Conservation (phyloP, 2,329 filamentous ascomycete species). For the Aspergillus phoenicis region DNA sequence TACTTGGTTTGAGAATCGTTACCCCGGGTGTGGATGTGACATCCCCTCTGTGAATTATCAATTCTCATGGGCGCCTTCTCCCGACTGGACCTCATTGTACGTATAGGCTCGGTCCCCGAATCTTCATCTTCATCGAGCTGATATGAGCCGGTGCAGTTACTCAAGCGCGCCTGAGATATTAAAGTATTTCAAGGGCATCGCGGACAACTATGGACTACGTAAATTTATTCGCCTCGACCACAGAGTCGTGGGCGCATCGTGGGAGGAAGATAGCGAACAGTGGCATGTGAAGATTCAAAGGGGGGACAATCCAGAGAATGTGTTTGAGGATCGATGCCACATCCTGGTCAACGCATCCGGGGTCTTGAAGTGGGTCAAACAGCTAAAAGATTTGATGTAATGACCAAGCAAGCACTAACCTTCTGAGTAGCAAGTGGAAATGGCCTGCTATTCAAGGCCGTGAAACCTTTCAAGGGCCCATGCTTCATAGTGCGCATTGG, state of each 20-base stretch:
- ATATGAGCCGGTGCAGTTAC: neutral
- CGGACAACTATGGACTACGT: constrained; percentile 27
- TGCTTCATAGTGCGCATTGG: constrained; percentile 39
- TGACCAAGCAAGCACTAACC: neutral
- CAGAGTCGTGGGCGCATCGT: constrained; percentile 29
- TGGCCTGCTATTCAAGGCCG: constrained; percentile 51
- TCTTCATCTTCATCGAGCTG: neutral
- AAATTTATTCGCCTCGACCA: constrained; percentile 32
- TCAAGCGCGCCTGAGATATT: constrained; percentile 16
- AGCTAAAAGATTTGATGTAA: no score
- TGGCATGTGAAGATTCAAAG: constrained; percentile 6
- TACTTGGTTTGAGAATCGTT: constrained; percentile 36
- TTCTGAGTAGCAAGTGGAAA: neutral
- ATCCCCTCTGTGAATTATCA: constrained; percentile 13
- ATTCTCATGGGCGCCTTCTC: neutral
- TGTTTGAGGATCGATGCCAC: constrained; percentile 33
- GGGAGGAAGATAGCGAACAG: constrained; percentile 27
- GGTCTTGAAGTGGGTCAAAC: constrained; percentile 30
- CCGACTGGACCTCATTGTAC: constrained; percentile 19
- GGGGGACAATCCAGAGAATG: constrained; percentile 11
- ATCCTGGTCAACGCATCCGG: constrained; percentile 42
- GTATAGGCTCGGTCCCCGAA: neutral
- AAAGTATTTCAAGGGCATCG: constrained; percentile 31
- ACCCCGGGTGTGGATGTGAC: constrained; percentile 38
- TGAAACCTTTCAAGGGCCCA: constrained; percentile 47